These are phyloP conservation scores for Penicillium paneum DNA, from an alignment of 2,329 filamentous ascomycete genomes.

Conservation along the genomic window DNA sequence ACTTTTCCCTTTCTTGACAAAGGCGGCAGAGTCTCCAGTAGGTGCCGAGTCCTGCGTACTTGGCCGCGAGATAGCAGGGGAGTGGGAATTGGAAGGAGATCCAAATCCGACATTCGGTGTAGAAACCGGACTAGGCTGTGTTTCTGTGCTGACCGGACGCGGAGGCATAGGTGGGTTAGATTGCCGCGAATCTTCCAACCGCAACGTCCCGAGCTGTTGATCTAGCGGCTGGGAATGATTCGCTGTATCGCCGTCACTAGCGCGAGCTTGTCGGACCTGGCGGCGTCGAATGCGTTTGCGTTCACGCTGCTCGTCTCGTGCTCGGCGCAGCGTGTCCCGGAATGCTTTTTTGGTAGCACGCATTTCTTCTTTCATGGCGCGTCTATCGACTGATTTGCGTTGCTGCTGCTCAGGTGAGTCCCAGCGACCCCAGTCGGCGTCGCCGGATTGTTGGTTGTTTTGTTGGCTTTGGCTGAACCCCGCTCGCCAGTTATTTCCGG, in stretches of 20 bases:
- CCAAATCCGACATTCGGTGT: neutral
- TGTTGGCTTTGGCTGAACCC: conserved; percentile 16
- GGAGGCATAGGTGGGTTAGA: neutral
- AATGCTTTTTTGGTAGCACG: conserved; percentile 39
- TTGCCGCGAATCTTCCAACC: neutral
- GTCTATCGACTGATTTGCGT: conserved; percentile 28
- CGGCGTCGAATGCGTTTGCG: conserved; percentile 23
- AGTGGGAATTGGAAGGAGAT: neutral
- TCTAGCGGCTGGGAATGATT: conserved; percentile 17
- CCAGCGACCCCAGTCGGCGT: conserved; percentile 35
- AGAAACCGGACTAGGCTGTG: neutral
- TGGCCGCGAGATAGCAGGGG: conserved; percentile 7
- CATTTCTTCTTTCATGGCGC: conserved; percentile 38
- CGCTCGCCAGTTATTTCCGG: conserved; percentile 23
- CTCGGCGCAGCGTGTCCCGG: conserved; percentile 33
- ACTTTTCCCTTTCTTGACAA: conserved; percentile 12
- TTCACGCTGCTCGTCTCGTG: conserved; percentile 37
- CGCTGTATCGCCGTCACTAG: neutral
- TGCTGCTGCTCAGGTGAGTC: conserved; percentile 36
- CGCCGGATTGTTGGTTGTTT: conserved; percentile 6
- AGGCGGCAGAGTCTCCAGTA: conserved; percentile 2
- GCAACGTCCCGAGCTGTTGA: conserved; percentile 1
- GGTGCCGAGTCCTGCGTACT: conserved; percentile 12
- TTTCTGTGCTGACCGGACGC: conserved; percentile 7
- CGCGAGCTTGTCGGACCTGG: conserved; percentile 21